Conservation (phyloP, 192 early-diverging fungal genomes). For the Podila horticola region DNA sequence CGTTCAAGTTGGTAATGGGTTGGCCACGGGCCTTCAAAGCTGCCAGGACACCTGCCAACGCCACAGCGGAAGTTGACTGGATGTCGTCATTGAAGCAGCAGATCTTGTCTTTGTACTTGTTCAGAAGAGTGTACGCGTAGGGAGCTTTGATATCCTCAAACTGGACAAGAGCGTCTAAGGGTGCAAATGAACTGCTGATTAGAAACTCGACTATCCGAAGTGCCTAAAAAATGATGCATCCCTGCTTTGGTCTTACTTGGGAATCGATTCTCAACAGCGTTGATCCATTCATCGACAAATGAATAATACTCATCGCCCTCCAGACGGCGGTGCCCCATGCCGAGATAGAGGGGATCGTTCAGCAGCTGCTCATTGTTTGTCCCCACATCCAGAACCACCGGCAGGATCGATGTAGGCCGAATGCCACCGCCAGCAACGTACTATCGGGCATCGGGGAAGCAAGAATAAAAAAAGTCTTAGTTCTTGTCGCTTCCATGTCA, state of each 20-base stretch:
- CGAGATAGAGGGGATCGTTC: slow-evolving; percentile 91
- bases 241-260: slow-evolving; percentile 51
- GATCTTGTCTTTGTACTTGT: slow-evolving; percentile 78
- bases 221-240: neutral
- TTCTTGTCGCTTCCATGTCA: too few relatives aligned
- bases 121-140: slow-evolving; percentile 82
- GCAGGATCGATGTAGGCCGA: slow-evolving; percentile 85
- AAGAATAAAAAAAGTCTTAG: neutral
- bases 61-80: slow-evolving; percentile 94
- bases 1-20: slow-evolving; percentile 62
- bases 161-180: slow-evolving; percentile 84
- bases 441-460: slow-evolving; percentile 55
- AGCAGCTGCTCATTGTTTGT: slow-evolving; percentile 85
- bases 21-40: slow-evolving; percentile 69
- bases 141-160: slow-evolving; percentile 89
- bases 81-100: slow-evolving; percentile 97
- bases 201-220: too few relatives aligned
- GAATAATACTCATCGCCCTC: slow-evolving; percentile 65
- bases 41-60: slow-evolving; percentile 91
- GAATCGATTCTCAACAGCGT: slow-evolving; percentile 61
- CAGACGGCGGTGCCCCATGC: slow-evolving; percentile 74
- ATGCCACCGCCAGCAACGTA: slow-evolving; percentile 91
- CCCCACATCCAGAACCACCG: slow-evolving; percentile 92
- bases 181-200: too few relatives aligned
- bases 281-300: slow-evolving; percentile 64